Evolutionary conservation across 371 early-diverging fungal genomes (phyloP), one percentile per base, ranked within the genome.

Genomic region (Basidiobolus heterosporus): DNA sequence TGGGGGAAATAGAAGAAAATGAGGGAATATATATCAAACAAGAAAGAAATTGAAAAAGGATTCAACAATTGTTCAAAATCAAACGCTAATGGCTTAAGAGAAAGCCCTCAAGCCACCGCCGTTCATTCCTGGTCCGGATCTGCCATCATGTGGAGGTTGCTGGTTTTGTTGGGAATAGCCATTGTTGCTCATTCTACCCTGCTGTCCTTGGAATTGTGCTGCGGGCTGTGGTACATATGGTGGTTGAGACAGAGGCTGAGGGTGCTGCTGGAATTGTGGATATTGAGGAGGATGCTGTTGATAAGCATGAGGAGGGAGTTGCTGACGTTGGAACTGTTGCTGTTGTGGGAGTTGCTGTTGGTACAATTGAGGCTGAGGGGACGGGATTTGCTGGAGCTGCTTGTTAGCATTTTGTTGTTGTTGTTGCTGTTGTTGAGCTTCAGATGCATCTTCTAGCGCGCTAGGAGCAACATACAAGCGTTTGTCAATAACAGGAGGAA

Each of bases 401-500:
- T 30, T 30, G 30, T 30, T 30, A 30, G 30, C 30, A 9, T 9
- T 30, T 9, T 30, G 30, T 16, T 54, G 52, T 23, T 49, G 45
- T 30, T 70, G 71, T 38, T 60, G 61, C 30, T 61, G 69, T 46
- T 64, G 56, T 11, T 72, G 68, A 18, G 62, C 60, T 22, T 70
- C 57, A 8, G 62, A 50, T 44, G 63, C 62, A 35, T 58, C 61
- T 38, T 65, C 69, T 35, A 78, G 55, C 11, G 72, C 65, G 47
- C 64, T 72, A n/a, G 79, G 77, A 3, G 85, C 82, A 18, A 85
- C 86, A 54, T 88, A 94, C 30, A 94, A 72, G 19, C 70, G 64
- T 62, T 84, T 86, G 72, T 94, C 93, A 53, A 96, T 90, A 40
- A 82, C 82, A 0, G 90, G 83, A 22, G 97, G 97, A 47, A 96